Conservation (phyloP, 495 filamentous ascomycete genomes). For the Acidiella bohemica region DNA sequence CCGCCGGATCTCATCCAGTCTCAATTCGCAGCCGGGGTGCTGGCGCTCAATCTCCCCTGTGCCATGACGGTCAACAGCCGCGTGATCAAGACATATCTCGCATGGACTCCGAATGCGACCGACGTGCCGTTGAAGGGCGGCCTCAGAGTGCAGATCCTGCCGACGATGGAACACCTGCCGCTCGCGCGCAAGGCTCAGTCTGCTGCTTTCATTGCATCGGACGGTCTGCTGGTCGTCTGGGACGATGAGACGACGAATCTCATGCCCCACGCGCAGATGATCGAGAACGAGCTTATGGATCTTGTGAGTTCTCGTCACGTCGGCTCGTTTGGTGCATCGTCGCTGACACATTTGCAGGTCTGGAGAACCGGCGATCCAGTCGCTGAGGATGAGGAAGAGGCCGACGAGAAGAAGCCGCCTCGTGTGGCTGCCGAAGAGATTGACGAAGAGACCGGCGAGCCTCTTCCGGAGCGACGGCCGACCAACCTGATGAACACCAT, state of each 20-base stretch:
- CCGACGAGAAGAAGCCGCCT: constrained; percentile 33
- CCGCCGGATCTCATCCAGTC: constrained; percentile 47
- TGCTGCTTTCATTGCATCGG: constrained; percentile 59
- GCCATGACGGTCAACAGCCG: constrained; percentile 71
- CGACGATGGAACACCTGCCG: constrained; percentile 52
- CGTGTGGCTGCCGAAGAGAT: constrained; percentile 35
- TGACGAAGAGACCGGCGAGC: constrained; percentile 56
- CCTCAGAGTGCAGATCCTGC: constrained; percentile 58
- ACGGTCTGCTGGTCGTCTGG: constrained; percentile 57
- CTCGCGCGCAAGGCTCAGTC: constrained; percentile 60
- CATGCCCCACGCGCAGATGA: constrained; percentile 48
- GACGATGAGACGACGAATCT: constrained; percentile 61
- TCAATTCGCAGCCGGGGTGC: constrained; percentile 44
- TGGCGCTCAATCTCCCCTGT: constrained; percentile 36
- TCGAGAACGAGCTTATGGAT: constrained; percentile 61
- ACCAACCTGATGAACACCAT: constrained; percentile 54
- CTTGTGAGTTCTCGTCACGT: too few species aligned
- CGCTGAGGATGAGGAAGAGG: constrained; percentile 26
- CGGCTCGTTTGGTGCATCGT: too few species aligned
- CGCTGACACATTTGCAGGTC: constrained; percentile 3
- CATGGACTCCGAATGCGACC: constrained; percentile 54
- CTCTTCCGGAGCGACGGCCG: constrained; percentile 48
- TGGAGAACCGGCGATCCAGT: constrained; percentile 40
- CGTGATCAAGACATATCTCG: constrained; percentile 60
- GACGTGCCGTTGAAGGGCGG: constrained; percentile 66